Percentiles rank a stretch among this genome's conserved stretches.
Evolutionary conservation across 805 yeast species (phyloP).

Genomic region (Schwanniomyces occidentalis): DNA sequence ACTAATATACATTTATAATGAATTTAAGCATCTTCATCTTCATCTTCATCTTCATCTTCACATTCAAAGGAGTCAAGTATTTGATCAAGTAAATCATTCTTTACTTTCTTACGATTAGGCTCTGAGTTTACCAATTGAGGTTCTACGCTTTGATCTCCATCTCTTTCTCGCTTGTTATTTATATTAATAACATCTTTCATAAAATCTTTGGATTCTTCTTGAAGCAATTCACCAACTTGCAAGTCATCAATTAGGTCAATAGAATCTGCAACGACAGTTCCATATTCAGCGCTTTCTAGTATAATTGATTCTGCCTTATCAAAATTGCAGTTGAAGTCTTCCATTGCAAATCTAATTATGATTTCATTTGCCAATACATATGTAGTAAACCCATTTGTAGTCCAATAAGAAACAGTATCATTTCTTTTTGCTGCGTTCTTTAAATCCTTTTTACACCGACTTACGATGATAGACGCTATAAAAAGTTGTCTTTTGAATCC

Average conservation of each 20-base stretch:
- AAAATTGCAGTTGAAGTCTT: constrained; percentile 40
- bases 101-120: no score
- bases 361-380: constrained; percentile 68
- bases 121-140: no score
- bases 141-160: neutral
- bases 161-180: neutral
- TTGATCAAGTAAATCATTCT: no score
- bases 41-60: no score
- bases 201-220: constrained; percentile 9
- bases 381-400: constrained; percentile 51
- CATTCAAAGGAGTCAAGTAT: no score
- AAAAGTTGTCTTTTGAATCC: constrained; percentile 59
- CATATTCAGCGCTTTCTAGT: constrained; percentile 49
- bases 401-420: constrained; percentile 60
- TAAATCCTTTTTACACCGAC: constrained; percentile 30
- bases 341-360: constrained; percentile 49
- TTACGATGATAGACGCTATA: constrained; percentile 46
- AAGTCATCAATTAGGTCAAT: constrained; percentile 31
- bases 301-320: constrained; percentile 49
- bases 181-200: constrained; percentile 9
- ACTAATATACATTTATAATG: no score
- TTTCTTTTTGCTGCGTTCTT: constrained; percentile 27
- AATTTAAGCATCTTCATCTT: no score
- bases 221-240: constrained; percentile 12
- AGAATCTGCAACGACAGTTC: constrained; percentile 35